Evolutionary conservation across 2,329 filamentous ascomycete species (phyloP).

Genomic region (Ceratocystiopsis sp.): DNA sequence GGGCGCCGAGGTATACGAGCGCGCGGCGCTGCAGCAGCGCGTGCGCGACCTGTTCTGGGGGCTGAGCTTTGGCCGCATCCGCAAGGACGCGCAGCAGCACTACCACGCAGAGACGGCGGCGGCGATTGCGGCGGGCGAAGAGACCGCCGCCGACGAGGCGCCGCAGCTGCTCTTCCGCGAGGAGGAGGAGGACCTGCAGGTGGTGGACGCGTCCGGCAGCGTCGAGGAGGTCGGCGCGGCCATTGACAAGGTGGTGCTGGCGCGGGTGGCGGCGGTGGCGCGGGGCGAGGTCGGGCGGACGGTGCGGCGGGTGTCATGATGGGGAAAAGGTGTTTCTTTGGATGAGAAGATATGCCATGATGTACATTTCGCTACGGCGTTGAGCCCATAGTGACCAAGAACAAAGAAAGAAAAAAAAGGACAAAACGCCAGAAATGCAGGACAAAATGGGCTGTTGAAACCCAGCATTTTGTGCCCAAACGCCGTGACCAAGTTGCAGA

Average conservation of each 20-base stretch:
- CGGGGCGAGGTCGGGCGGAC: constrained; percentile 28
- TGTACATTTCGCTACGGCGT: too few relatives aligned
- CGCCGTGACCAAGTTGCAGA: background rate
- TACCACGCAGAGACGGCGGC: background rate
- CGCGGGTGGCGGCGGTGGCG: constrained; percentile 30
- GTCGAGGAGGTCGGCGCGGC: constrained; percentile 39
- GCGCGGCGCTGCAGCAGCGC: constrained; percentile 59
- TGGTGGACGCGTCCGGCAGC: constrained; percentile 34
- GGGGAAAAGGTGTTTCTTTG: background rate
- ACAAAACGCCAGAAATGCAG: background rate
- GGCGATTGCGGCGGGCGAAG: constrained; percentile 4
- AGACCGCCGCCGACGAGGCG: background rate
- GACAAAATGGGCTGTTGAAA: constrained; percentile 10
- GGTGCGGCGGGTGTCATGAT: constrained; percentile 27
- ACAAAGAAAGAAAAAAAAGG: background rate
- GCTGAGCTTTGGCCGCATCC: constrained; percentile 28
- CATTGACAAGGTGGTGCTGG: constrained; percentile 34
- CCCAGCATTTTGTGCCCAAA: constrained; percentile 6
- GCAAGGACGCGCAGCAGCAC: too few relatives aligned
- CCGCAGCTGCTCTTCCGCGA: constrained; percentile 23
- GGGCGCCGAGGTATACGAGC: constrained; percentile 81
- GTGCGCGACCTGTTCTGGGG: constrained; percentile 60
- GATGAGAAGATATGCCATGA: background rate
- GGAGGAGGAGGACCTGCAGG: constrained; percentile 34
- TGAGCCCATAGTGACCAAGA: background rate